phyloP scores from a whole-genome alignment of 768 basidiomycete species.

The Mycena galericulata region DNA sequence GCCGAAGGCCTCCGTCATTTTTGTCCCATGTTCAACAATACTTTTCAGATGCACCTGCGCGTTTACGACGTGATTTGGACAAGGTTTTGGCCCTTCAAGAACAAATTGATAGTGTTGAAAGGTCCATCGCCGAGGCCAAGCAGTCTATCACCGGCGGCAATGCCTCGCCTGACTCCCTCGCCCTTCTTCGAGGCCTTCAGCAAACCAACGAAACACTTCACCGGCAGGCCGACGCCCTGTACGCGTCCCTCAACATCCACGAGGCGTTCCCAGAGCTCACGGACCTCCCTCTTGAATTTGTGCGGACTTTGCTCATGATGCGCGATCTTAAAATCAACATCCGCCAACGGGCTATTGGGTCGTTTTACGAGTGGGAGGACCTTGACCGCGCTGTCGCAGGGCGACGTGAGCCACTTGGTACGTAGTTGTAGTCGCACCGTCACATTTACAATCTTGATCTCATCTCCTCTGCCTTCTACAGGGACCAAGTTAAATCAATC shows the following conservation, averaged over 20 bases:
- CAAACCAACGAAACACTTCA: too few species aligned
- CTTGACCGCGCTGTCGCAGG: conserved; percentile 41
- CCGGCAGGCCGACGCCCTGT: conserved; percentile 45
- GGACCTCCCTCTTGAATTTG: too few species aligned
- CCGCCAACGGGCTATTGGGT: too few species aligned
- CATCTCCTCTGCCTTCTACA: neutral
- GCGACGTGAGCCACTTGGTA: conserved; percentile 33
- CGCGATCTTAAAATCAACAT: too few species aligned
- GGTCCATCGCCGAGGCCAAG: conserved; percentile 33
- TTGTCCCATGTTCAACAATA: too few species aligned
- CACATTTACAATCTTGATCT: conserved; percentile 41
- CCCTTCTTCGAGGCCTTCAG: too few species aligned
- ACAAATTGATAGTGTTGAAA: conserved; percentile 41
- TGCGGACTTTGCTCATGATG: too few species aligned
- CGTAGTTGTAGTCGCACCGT: too few species aligned
- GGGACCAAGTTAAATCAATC: conserved; percentile 46
- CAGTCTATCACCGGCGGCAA: conserved; percentile 33
- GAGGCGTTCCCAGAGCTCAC: conserved; percentile 48
- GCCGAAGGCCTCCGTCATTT: conserved; percentile 33
- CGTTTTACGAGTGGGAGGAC: too few species aligned
- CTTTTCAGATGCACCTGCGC: conserved; percentile 44
- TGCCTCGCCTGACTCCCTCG: too few species aligned
- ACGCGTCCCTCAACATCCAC: conserved; percentile 49
- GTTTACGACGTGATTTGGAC: too few species aligned
- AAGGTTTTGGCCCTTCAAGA: too few species aligned